phyloP scores from a whole-genome alignment of 441 rosid species.

The Arabidopsis lyrata region DNA sequence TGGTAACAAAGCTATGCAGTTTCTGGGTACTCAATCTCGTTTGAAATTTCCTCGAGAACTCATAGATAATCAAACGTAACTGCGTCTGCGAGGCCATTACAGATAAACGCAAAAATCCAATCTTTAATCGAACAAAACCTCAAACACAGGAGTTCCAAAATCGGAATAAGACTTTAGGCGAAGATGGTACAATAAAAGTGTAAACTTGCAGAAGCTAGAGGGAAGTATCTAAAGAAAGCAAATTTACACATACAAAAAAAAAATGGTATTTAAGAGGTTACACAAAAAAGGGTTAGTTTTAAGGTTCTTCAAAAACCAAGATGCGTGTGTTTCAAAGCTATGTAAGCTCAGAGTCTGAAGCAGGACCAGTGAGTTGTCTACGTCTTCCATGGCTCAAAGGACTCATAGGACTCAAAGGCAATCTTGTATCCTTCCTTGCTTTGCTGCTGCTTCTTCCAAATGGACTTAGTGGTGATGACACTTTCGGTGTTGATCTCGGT shows the following conservation, averaged over 20 bases:
- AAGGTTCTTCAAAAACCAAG: neutral
- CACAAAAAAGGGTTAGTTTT: conserved; percentile 12
- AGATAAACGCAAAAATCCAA: conserved; percentile 3
- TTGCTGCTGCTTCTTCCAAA: conserved; percentile 40
- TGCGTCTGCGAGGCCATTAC: conserved; percentile 41
- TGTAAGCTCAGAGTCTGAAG: conserved; percentile 49
- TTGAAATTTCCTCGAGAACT: conserved; percentile 61
- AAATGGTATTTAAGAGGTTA: neutral
- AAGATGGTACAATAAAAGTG: neutral
- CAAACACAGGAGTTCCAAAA: conserved; percentile 1
- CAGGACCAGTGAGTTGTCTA: conserved; percentile 47
- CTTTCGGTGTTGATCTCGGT: conserved; percentile 40
- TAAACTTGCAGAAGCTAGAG: conserved; percentile 28
- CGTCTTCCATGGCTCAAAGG: conserved; percentile 45
- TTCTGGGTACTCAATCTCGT: conserved; percentile 59
- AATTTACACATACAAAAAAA: conserved; percentile 5
- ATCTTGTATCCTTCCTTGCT: conserved; percentile 37
- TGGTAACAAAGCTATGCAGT: conserved; percentile 68
- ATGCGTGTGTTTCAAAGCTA: conserved; percentile 22
- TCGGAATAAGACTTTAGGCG: neutral
- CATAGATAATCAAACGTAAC: conserved; percentile 39
- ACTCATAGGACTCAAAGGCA: conserved; percentile 45
- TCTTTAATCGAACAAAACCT: conserved; percentile 3
- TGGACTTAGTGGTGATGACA: conserved; percentile 37
- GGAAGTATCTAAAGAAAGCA: conserved; percentile 16